A percentile compares a stretch with the other conserved stretches of the same genome.
Conservation (phyloP, 73 alveolate species). For the Tetrahymena thermophila region DNA sequence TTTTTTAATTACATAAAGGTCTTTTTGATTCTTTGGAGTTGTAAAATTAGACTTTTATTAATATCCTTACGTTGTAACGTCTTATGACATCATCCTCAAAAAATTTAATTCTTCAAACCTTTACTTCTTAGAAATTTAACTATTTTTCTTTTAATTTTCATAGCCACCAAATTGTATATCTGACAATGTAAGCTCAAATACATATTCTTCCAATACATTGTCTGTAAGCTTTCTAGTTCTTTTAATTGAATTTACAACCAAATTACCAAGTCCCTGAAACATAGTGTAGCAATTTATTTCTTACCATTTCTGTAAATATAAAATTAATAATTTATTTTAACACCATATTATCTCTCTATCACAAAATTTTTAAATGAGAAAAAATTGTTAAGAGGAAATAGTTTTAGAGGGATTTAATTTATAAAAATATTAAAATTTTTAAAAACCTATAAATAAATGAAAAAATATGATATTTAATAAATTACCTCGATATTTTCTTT, state of each 20-base stretch:
- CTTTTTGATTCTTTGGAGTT: not conserved
- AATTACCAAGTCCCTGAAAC: not conserved
- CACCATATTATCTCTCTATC: too few species aligned
- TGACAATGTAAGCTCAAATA: not conserved
- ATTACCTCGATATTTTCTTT: not conserved
- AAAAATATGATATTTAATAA: too few species aligned
- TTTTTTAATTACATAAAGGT: too few species aligned
- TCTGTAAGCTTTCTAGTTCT: not conserved
- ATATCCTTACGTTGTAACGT: not conserved
- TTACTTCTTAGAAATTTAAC: not conserved
- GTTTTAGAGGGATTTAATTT: too few species aligned
- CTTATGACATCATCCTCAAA: not conserved
- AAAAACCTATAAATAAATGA: too few species aligned
- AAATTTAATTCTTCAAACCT: not conserved
- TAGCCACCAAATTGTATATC: not conserved
- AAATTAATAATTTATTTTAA: too few species aligned
- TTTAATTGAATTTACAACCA: not conserved
- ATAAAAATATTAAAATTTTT: too few species aligned
- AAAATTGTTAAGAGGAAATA: too few species aligned
- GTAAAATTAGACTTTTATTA: not conserved
- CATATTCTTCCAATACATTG: not conserved
- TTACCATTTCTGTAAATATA: not conserved
- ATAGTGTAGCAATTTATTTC: not conserved
- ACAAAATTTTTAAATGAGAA: too few species aligned
- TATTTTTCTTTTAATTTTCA: not conserved